Evolutionary conservation across 176 grass and related monocot genomes (phyloP), one percentile per base, ranked within the genome.

Genomic region (Avena insularis): DNA sequence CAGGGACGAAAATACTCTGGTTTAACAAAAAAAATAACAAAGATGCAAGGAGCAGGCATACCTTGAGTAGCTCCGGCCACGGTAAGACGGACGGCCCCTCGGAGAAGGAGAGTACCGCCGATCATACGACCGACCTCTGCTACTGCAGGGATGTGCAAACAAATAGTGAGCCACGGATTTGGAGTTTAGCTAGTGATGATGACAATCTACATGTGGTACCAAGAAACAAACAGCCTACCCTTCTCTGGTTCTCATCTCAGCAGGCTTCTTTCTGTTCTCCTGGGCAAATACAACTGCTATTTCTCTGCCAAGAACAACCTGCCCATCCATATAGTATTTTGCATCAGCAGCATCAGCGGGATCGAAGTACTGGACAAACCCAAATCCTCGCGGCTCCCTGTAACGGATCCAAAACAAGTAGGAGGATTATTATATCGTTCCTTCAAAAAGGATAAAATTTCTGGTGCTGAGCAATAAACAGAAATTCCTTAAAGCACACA

Each of bases 271-370:
- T 49, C 94, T 92, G 69, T 99, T 99, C 70, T 96, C 97, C 69
- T 99, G 87, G 17, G 94, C 97, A 89, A 96, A 99, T 82, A 96
- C 94, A 87, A 99, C 94, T 23, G 94, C 92, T 87, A 99, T 38
- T 93, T 90, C 89, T 81, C 97, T 88, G 15, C 97, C 97, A 83
- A 99, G 90, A 93, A 99, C 80, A 45, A 93, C n/a, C 51, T 96
- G 92, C 19, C 97, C 94, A 83, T 99, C 94, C 97, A 99, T 91
- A 35, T 96, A 93, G 40, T 96, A 91, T 82, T 99, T 96, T 27
- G 97, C 97, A 88, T 99, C 97, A 16, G 92, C 90, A 71, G 94
- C 97, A 89, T 93, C 97, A 11, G 72, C 89, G 25, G 94, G 94
- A 74, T 99, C 87, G 45, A 88, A 92, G 85, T 92, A 96, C 66